Base-by-base conservation (phyloP, 192 early-diverging fungal species). In the Backusella luteola region DNA sequence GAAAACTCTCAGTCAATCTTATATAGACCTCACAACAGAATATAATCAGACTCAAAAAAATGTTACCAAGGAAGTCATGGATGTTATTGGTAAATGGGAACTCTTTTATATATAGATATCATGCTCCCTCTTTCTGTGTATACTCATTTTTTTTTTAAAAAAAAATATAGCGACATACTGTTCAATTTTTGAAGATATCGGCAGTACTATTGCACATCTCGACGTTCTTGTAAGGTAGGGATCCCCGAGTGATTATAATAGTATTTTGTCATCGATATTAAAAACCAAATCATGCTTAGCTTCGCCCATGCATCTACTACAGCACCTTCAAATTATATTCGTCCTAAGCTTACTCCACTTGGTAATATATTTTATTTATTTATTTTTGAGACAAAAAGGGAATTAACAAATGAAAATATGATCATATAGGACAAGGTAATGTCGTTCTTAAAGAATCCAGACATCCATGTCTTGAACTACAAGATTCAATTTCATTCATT, bases 401-500 rank as follows among this genome's bases (percentile, higher is more conserved):
- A 11, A 56, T 44, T 44, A 19, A 56, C 21, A 8, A 23, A n/a
- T 56, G 19, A 52, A 38, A 36, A 59, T 32, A 17, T 6, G 75
- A 11, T 56, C 4, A n/a, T 35, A 56, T 85, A 86, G 87, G 88
- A 17, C 82, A 87, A 66, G 93, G 92, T 34, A 84, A 91, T 56
- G 80, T 98, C n/a, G 34, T 84, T 6, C 83, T 99, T 73, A 81
- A 83, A 35, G 89, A 84, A 6, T 86, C 94, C 1, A 88, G 98
- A 68, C 98, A 99, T 79, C 97, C 98, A 17, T 97, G 96, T 77
- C 74, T 99, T 39, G 98, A 99, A 77, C 91, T 93, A 9, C 96
- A 98, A 77, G 93, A 96, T 53, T 92, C 91, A 73, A 93, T 97
- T 39, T 87, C 91, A 6, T 97, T 98, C 81, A 99, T 99, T 84